These are phyloP conservation scores for Bolboschoenoplectus hybrid DNA, from an alignment of 202 grass and related monocot species.

Conservation along the genomic window DNA sequence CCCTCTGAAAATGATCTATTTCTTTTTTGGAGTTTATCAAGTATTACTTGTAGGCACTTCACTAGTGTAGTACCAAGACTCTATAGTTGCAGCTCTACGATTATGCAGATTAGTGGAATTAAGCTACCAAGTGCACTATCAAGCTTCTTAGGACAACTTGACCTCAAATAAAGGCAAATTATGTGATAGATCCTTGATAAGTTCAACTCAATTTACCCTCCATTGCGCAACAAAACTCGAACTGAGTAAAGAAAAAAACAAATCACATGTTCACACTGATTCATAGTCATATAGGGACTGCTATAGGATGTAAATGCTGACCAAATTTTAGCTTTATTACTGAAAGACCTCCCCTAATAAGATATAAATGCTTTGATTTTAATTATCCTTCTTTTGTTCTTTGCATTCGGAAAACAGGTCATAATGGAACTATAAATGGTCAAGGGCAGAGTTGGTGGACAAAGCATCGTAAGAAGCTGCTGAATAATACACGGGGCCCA, in stretches of 20 bases:
- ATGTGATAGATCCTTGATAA: not conserved
- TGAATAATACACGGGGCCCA: conserved; percentile 86
- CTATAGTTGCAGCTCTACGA: not conserved
- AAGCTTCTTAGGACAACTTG: conserved; percentile 11
- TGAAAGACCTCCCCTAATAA: not conserved
- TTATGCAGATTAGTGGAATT: not conserved
- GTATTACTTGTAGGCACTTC: not conserved
- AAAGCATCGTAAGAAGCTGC: conserved; percentile 74
- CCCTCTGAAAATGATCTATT: not conserved
- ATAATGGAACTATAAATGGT: conserved; percentile 95
- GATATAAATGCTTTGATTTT: not conserved
- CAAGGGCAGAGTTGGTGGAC: conserved; percentile 92
- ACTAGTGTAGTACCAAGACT: too few relatives aligned
- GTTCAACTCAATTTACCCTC: not conserved
- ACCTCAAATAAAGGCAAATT: not conserved
- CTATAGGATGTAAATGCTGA: not conserved
- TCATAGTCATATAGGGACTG: not conserved
- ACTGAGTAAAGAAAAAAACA: not conserved
- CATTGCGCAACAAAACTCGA: not conserved
- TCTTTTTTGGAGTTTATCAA: not conserved
- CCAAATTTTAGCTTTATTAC: not conserved
- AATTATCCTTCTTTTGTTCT: not conserved
- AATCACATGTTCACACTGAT: not conserved
- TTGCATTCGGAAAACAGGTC: conserved; percentile 52
- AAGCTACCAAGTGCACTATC: conserved; percentile 7